Base-by-base conservation (phyloP, 2,329 filamentous ascomycete species). In the Penicillium concentricum region DNA sequence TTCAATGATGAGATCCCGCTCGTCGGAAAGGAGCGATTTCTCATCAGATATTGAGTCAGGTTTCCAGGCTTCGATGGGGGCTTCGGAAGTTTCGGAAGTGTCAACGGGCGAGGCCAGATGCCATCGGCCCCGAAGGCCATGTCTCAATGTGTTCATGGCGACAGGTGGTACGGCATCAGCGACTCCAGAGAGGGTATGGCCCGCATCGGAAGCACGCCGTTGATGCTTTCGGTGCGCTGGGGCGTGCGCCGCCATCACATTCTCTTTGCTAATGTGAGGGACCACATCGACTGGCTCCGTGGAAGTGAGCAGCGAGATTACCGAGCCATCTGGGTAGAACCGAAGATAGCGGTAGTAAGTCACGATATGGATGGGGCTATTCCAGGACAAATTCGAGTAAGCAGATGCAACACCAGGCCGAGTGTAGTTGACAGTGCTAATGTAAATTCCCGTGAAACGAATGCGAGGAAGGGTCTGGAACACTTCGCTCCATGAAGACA, bases 281-380 rank as follows among this genome's bases (percentile, higher is more conserved):
- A 99, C 91, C 13, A 97, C 90, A 18, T 95, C 90, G n/a, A 82
- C 76, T 0, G 94, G 94, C 70, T 96, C 91, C 5, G 84, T 77
- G 0, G 90, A 95, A 0, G 89, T 91, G 35, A 95, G 82, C 2
- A 99, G 82, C 52, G 87, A 91, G 57, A 97, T 87, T 61, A 84
- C 86, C 1, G 89, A 88, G 28, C 94, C 94, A 73, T 97, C 91
- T 24, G 92, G 89, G 78, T 94, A 94, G 78, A 99, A 94, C 51
- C 94, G 90, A 4, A 99, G 84, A 76, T 97, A 99, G 56, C 94
- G 91, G 78, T 96, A 99, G 77, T 97, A 99, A 0, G 94, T 99
- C 47, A 99, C 92, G 57, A 97, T 95, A 72, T 96, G 92, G 35
- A 97, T 88, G 9, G 92, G 92, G 24, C 84, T 88, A 67, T 79